Conservation (phyloP, 805 yeast genomes). For the Clavispora santaluciae region DNA sequence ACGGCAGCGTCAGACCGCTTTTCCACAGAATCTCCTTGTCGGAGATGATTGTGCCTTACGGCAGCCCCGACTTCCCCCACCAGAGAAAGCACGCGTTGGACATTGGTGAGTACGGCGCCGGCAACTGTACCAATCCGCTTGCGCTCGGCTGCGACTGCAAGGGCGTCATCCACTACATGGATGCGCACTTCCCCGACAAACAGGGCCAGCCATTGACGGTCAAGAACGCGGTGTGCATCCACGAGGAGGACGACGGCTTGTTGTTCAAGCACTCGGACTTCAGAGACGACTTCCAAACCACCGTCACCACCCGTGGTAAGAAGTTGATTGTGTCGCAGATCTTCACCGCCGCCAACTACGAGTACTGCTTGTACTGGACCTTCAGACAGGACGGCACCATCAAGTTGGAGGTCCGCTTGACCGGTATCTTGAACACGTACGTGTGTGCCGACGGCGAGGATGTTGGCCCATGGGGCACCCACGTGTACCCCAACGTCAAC, state of each 20-base stretch:
- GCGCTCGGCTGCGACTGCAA: conserved; percentile 81
- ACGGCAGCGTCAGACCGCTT: conserved; percentile 65
- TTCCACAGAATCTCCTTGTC: conserved; percentile 75
- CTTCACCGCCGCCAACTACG: conserved; percentile 84
- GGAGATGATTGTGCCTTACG: conserved; percentile 86
- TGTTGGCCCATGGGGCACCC: conserved; percentile 73
- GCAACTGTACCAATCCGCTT: conserved; percentile 76
- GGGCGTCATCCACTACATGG: conserved; percentile 79
- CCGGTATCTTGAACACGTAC: conserved; percentile 79
- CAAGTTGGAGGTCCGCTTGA: conserved; percentile 71
- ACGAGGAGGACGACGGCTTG: conserved; percentile 81
- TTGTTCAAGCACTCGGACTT: conserved; percentile 79
- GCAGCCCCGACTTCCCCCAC: conserved; percentile 73
- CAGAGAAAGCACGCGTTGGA: conserved; percentile 84
- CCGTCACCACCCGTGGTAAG: conserved; percentile 71
- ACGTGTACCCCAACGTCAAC: conserved; percentile 72
- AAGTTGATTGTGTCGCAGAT: conserved; percentile 72
- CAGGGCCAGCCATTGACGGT: conserved; percentile 66
- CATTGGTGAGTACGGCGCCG: conserved; percentile 86
- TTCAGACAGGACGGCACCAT: conserved; percentile 82
- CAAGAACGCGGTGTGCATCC: conserved; percentile 77
- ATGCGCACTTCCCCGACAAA: conserved; percentile 69
- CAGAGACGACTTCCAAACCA: conserved; percentile 73
- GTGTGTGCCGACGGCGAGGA: conserved; percentile 60
- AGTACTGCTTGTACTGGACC: conserved; percentile 79